These are phyloP conservation scores for Arthromyces matolae DNA, from an alignment of 768 basidiomycete genomes.

Conservation along the genomic window DNA sequence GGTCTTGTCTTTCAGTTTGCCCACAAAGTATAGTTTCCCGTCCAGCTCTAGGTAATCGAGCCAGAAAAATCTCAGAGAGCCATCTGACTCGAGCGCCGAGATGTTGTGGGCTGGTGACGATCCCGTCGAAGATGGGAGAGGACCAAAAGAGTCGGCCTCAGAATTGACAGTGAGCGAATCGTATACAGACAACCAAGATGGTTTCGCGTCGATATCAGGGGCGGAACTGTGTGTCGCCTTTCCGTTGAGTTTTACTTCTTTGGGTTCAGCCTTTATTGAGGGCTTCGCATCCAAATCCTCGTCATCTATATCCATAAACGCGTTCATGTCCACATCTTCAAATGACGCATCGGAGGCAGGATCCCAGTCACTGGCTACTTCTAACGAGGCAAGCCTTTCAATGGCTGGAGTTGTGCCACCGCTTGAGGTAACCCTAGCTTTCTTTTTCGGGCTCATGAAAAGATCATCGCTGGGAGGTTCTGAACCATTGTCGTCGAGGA, in stretches of 20 bases:
- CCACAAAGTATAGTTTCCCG: conserved; percentile 83
- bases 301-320: conserved; percentile 58
- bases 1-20: conserved; percentile 82
- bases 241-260: conserved; percentile 20
- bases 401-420: conserved; percentile 50
- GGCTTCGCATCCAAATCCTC: conserved; percentile 41
- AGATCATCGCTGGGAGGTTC: conserved; percentile 56
- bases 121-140: conserved; percentile 32
- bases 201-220: conserved; percentile 45
- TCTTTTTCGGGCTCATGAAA: conserved; percentile 70
- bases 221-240: conserved; percentile 16
- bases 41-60: conserved; percentile 88
- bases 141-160: conserved; percentile 57
- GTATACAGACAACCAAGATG: conserved; percentile 73
- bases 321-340: conserved; percentile 59
- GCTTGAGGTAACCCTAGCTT: conserved; percentile 39
- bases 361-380: conserved; percentile 50
- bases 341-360: conserved; percentile 37
- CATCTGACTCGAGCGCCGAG: conserved; percentile 76
- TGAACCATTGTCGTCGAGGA: conserved; percentile 29
- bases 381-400: conserved; percentile 55
- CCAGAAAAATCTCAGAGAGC: conserved; percentile 91
- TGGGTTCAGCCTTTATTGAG: conserved; percentile 28
- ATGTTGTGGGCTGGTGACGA: conserved; percentile 36
- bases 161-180: conserved; percentile 60